A percentile compares a stretch with the other conserved stretches of the same genome.
These are phyloP conservation scores for Phytophthora idaei DNA, from an alignment of 352 stramenopile species.

Conservation along the genomic window DNA sequence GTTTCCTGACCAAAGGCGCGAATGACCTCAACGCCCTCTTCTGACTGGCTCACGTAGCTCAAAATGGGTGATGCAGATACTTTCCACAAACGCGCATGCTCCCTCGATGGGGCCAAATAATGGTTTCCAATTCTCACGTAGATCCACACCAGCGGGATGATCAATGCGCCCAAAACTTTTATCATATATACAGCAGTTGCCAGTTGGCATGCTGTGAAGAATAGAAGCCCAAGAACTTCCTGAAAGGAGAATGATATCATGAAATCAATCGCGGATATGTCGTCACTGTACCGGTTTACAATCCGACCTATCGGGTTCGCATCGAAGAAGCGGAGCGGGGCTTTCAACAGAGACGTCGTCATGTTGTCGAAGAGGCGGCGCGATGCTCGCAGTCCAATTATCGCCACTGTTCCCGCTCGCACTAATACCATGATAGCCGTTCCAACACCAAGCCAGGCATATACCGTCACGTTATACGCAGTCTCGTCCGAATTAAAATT, in stretches of 20 bases:
- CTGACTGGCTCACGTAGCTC: slow-evolving; percentile 34
- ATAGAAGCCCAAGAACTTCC: slow-evolving; percentile 59
- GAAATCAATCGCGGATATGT: slow-evolving; percentile 91
- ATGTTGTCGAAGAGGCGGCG: slow-evolving; percentile 86
- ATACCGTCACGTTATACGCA: slow-evolving; percentile 40
- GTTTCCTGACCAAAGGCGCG: slow-evolving; percentile 43
- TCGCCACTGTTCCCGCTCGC: slow-evolving; percentile 36
- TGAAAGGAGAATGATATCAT: slow-evolving; percentile 47
- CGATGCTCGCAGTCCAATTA: slow-evolving; percentile 43
- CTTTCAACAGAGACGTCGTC: slow-evolving; percentile 79
- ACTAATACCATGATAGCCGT: slow-evolving; percentile 45
- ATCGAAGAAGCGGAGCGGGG: slow-evolving; percentile 93
- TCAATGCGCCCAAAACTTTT: slow-evolving; percentile 69
- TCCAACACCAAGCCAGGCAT: slow-evolving; percentile 32
- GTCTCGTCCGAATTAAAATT: slow-evolving; percentile 29
- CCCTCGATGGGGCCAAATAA: slow-evolving; percentile 47
- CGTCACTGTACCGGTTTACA: slow-evolving; percentile 88
- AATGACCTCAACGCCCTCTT: slow-evolving; percentile 44
- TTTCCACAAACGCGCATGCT: slow-evolving; percentile 45
- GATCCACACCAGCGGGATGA: slow-evolving; percentile 80
- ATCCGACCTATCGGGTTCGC: slow-evolving; percentile 90
- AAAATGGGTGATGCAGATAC: slow-evolving; percentile 48
- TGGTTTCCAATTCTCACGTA: slow-evolving; percentile 66
- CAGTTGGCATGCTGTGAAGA: slow-evolving; percentile 76
- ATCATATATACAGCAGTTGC: slow-evolving; percentile 78